phyloP scores from a whole-genome alignment of 2,329 filamentous ascomycete genomes.

The Penicillium sp. region DNA sequence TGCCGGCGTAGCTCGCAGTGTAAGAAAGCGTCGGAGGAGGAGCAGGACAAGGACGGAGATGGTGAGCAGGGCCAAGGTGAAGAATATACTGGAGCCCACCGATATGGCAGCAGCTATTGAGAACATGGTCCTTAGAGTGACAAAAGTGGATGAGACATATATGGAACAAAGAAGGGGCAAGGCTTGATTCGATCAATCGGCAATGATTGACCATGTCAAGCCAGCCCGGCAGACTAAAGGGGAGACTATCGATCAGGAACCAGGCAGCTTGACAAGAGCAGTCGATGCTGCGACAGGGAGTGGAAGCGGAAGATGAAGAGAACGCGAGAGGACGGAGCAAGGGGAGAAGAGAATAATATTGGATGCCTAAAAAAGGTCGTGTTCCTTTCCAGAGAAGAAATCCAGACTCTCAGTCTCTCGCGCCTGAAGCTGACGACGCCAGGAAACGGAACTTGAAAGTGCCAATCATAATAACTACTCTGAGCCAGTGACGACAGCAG shows the following conservation, averaged over 20 bases:
- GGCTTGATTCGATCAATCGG: constrained; percentile 23
- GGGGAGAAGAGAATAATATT: constrained; percentile 13
- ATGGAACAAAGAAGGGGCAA: constrained; percentile 14
- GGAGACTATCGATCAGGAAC: constrained; percentile 22
- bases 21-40: constrained; percentile 86
- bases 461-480: constrained; percentile 17
- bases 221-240: constrained; percentile 17
- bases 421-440: constrained; percentile 17
- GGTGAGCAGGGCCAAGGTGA: constrained; percentile 70
- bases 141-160: constrained; percentile 19
- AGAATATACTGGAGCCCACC: constrained; percentile 80
- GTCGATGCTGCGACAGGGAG: not conserved
- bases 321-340: constrained; percentile 13
- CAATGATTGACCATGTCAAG: constrained; percentile 22
- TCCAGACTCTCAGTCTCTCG: not conserved
- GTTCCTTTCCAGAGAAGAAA: constrained; percentile 15
- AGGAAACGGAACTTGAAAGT: constrained; percentile 4
- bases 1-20: constrained; percentile 84
- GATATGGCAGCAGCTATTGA: constrained; percentile 53
- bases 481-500: constrained; percentile 4
- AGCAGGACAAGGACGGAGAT: constrained; percentile 80
- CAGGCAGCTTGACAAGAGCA: not conserved
- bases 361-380: constrained; percentile 13
- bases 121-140: constrained; percentile 35
- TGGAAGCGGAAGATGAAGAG: not conserved